Evolutionary conservation across 257 asterid genomes (phyloP).

Genomic region (Solanum etuberosum): DNA sequence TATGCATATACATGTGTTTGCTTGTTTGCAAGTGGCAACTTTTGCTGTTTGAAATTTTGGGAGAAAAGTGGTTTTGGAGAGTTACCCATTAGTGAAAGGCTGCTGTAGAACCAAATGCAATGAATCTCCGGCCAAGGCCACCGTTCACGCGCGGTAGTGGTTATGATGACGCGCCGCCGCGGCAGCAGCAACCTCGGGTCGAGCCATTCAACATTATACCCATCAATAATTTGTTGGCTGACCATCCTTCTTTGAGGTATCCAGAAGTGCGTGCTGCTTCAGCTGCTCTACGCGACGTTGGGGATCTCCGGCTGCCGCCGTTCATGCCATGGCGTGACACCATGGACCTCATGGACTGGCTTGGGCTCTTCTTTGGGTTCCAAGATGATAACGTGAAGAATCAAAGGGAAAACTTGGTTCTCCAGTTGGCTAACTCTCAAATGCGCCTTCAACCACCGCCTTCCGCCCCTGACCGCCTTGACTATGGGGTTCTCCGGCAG

Average conservation of each 20-base stretch:
- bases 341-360: conserved; percentile 84
- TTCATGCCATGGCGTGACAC: conserved; percentile 42
- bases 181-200: conserved; percentile 28
- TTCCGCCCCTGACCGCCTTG: conserved; percentile 46
- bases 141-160: conserved; percentile 44
- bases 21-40: background rate
- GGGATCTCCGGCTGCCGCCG: conserved; percentile 70
- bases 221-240: conserved; percentile 46
- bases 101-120: conserved; percentile 17
- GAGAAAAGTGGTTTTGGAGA: background rate
- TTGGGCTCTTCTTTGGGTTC: conserved; percentile 94
- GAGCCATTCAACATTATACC: conserved; percentile 75
- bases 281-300: conserved; percentile 54
- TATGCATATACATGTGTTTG: background rate
- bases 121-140: conserved; percentile 57
- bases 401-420: conserved; percentile 87
- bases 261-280: conserved; percentile 87
- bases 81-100: conserved; percentile 6
- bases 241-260: conserved; percentile 77
- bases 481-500: conserved; percentile 52
- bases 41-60: background rate
- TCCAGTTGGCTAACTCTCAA: conserved; percentile 76
- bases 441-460: conserved; percentile 84
- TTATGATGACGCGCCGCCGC: conserved; percentile 31
- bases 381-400: conserved; percentile 77